A percentile compares a stretch with the other conserved stretches of the same genome.
Conservation (phyloP, 2,329 filamentous ascomycete species). For the Aspergillus hortae region DNA sequence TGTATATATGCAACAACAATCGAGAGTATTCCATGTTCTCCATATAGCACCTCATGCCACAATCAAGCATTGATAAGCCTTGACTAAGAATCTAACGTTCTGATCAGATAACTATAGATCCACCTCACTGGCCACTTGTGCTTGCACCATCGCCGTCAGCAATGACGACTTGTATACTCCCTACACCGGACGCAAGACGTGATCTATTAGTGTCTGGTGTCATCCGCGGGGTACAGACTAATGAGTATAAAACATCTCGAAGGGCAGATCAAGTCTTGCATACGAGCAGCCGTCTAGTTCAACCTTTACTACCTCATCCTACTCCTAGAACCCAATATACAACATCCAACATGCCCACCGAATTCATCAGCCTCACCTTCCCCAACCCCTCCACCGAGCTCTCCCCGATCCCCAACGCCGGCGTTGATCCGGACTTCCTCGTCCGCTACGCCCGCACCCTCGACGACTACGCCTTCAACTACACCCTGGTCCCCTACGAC, state of each 20-base stretch:
- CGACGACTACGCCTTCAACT: slow-evolving; percentile 60
- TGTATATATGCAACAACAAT: background rate
- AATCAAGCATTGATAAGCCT: too few relatives aligned
- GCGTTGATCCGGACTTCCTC: slow-evolving; percentile 55
- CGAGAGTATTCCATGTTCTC: too few relatives aligned
- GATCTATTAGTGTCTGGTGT: background rate
- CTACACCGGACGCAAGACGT: background rate
- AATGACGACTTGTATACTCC: background rate
- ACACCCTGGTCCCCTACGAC: slow-evolving; percentile 59
- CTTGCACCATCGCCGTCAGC: background rate
- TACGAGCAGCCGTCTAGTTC: too few relatives aligned
- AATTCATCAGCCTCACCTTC: slow-evolving; percentile 59
- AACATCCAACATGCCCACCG: slow-evolving; percentile 30
- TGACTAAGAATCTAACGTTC: too few relatives aligned
- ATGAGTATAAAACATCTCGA: background rate
- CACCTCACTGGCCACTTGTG: background rate
- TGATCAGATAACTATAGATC: too few relatives aligned
- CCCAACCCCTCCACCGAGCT: slow-evolving; percentile 57
- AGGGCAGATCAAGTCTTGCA: too few relatives aligned
- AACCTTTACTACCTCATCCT: too few relatives aligned
- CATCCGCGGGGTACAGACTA: background rate
- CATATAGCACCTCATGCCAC: too few relatives aligned
- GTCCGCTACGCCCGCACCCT: slow-evolving; percentile 55
- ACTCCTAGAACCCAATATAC: too few relatives aligned
- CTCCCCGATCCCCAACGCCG: slow-evolving; percentile 49